phyloP scores from a whole-genome alignment of 1,284 basidiomycete species.

The Irpex sp. region DNA sequence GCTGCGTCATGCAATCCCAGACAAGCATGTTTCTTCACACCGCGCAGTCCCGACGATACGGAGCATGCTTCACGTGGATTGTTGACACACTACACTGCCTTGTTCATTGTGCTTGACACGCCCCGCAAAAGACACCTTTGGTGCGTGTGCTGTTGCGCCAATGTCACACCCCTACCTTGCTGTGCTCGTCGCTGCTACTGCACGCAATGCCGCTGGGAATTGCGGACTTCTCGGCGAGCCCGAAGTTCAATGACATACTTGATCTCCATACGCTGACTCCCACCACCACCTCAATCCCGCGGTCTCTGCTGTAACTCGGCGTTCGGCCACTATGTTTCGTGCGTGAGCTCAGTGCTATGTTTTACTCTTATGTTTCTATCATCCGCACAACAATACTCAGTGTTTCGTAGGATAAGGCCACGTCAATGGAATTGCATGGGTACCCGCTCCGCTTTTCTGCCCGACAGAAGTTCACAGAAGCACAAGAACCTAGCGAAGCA shows the following conservation, averaged over 20 bases:
- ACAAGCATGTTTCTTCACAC: not conserved
- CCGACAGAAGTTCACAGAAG: not conserved
- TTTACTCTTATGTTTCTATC: not conserved
- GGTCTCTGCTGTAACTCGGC: no score
- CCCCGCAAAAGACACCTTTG: no score
- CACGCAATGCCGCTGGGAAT: not conserved
- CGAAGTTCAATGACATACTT: not conserved
- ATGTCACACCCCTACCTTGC: not conserved
- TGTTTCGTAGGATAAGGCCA: no score
- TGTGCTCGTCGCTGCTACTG: not conserved
- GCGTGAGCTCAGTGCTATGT: not conserved
- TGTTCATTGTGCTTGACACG: not conserved
- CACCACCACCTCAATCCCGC: no score
- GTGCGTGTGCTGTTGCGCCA: no score
- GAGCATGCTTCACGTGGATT: not conserved
- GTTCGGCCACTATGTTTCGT: no score
- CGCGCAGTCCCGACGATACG: not conserved
- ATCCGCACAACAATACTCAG: not conserved
- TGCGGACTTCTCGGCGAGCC: not conserved
- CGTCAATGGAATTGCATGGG: no score
- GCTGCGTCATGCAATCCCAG: not conserved
- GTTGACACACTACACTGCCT: not conserved
- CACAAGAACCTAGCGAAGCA: not conserved
- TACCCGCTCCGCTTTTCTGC: not conserved
- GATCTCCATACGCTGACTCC: not conserved